These are phyloP conservation scores for Stagonosporopsis chrysanthemi DNA, from an alignment of 2,329 filamentous ascomycete species.

Conservation along the genomic window DNA sequence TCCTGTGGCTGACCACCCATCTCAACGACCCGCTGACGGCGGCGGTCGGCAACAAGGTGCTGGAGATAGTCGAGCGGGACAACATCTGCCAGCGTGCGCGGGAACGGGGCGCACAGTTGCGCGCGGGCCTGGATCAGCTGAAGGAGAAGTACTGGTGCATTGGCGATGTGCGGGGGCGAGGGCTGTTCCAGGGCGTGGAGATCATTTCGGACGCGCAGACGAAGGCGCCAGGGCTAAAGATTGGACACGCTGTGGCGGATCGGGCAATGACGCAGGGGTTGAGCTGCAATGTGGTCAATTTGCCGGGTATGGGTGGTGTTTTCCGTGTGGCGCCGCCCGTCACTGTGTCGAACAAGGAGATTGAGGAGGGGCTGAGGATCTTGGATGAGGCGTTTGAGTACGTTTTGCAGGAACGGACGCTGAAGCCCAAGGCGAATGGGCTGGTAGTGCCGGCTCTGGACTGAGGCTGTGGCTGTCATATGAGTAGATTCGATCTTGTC, in stretches of 20 bases:
- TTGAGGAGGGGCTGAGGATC: slow-evolving; percentile 61
- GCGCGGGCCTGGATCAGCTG: slow-evolving; percentile 26
- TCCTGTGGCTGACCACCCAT: slow-evolving; percentile 42
- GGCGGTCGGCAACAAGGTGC: slow-evolving; percentile 39
- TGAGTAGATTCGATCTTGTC: too few species aligned
- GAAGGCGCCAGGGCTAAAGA: slow-evolving; percentile 32
- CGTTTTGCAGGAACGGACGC: neutral
- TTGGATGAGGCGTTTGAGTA: slow-evolving; percentile 59
- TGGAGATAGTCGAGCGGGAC: slow-evolving; percentile 42
- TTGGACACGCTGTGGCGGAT: slow-evolving; percentile 31
- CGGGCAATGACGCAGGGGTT: slow-evolving; percentile 34
- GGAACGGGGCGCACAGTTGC: slow-evolving; percentile 29
- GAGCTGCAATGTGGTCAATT: slow-evolving; percentile 36
- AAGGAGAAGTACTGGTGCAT: slow-evolving; percentile 38
- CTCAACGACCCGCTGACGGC: slow-evolving; percentile 41
- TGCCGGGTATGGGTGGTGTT: slow-evolving; percentile 52
- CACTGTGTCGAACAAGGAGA: slow-evolving; percentile 56
- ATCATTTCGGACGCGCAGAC: slow-evolving; percentile 34
- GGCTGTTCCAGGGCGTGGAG: slow-evolving; percentile 41
- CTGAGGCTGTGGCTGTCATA: neutral
- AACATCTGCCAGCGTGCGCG: slow-evolving; percentile 27
- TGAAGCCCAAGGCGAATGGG: slow-evolving; percentile 1
- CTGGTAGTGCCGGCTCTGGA: slow-evolving; percentile 1
- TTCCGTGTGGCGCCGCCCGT: slow-evolving; percentile 69
- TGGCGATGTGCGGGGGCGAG: slow-evolving; percentile 41